Base-by-base conservation (phyloP, 164 flowering plant genomes). In the Aristolochia fimbriata region DNA sequence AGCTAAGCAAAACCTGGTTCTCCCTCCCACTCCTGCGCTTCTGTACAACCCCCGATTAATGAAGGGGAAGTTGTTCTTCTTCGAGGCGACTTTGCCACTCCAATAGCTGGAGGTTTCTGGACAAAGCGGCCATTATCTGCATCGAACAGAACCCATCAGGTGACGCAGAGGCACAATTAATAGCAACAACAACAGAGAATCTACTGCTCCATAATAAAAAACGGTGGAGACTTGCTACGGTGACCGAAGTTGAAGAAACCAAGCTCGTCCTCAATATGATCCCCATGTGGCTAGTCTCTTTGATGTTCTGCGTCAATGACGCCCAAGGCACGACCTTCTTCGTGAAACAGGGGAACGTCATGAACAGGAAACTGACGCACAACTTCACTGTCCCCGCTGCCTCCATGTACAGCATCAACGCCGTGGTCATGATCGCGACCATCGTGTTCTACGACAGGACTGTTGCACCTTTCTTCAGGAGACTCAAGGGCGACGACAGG, bases 291-390 rank as follows among this genome's bases (percentile, higher is more conserved):
- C 47, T 81, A 22, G 51, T 83, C 1, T 45, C 79, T 7, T 43
- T 87, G 21, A 55, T 76, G 14, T 87, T 83, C 56, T 92, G 90
- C 16, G 54, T 82, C 0, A 69, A 80, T 57, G 58, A 83, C 14
- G 83, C 87, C 24, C 97, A 89, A 67, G 17, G 75, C 54, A 13
- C 85, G 2, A 90, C 97, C 24, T 83, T 86, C 76, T 90, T 85
- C 77, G 70, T 83, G 66, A 87, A 90, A 70, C 97, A 90, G 73
- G 81, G 83, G 20, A 67, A n/a, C n/a, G n/a, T n/a, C n/a, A n/a
- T n/a, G n/a, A n/a, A n/a, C n/a, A n/a, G n/a, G n/a, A n/a, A n/a
- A n/a, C n/a, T n/a, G n/a, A n/a, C n/a, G n/a, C n/a, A n/a, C n/a
- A n/a, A n/a, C n/a, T n/a, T n/a, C n/a, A n/a, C n/a, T n/a, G n/a